A percentile compares a stretch with the other conserved stretches of the same genome.
phyloP scores from a whole-genome alignment of 2,329 filamentous ascomycete species.

The Trichophyton equinum region DNA sequence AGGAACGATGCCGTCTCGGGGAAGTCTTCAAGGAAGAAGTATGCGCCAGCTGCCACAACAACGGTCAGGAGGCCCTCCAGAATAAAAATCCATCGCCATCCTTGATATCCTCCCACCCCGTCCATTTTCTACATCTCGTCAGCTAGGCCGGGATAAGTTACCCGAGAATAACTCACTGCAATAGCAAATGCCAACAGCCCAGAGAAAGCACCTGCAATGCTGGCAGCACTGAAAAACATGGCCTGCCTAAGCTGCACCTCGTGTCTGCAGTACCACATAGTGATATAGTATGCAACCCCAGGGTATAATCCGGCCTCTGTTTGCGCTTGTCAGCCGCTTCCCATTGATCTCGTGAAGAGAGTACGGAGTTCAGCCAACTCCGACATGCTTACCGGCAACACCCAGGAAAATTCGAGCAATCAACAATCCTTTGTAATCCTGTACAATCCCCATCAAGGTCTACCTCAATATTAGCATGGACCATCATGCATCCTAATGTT shows the following conservation, averaged over 20 bases:
- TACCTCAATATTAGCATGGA: constrained; percentile 6
- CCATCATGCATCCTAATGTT: background rate
- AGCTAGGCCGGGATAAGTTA: background rate
- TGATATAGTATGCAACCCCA: constrained; percentile 35
- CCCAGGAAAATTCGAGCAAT: constrained; percentile 37
- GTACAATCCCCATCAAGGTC: constrained; percentile 39
- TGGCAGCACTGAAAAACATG: constrained; percentile 37
- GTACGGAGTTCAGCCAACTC: background rate
- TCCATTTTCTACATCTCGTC: constrained; percentile 32
- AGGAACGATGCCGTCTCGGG: constrained; percentile 35
- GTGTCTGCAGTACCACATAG: constrained; percentile 35
- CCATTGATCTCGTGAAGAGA: background rate
- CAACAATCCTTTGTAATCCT: constrained; percentile 36
- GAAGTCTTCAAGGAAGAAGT: constrained; percentile 36
- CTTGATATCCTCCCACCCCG: constrained; percentile 34
- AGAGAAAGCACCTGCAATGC: constrained; percentile 40
- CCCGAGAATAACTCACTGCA: constrained; percentile 21
- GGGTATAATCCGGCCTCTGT: constrained; percentile 33
- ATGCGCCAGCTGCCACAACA: constrained; percentile 31
- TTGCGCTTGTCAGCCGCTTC: background rate
- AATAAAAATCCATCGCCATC: constrained; percentile 42
- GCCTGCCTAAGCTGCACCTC: constrained; percentile 34
- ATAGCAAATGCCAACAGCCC: constrained; percentile 42
- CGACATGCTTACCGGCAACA: constrained; percentile 18
- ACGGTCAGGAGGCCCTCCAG: constrained; percentile 38